A percentile compares a stretch with the other conserved stretches of the same genome.
Conservation (phyloP, 352 stramenopile genomes). For the Globisporangium middletonii region DNA sequence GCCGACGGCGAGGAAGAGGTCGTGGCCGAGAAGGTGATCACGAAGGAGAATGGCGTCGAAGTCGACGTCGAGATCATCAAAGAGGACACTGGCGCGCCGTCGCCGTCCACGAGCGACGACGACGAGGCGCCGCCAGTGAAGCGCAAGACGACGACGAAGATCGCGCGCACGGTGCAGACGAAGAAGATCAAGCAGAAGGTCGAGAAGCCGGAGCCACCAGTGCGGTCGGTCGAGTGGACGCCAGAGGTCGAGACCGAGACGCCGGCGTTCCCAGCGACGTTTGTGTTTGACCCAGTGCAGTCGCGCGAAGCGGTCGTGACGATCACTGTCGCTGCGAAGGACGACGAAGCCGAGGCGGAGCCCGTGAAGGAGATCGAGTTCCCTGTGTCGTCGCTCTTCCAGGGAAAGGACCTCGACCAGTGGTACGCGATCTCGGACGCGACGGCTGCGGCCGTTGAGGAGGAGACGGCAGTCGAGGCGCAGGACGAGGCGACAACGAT, state of each 20-base stretch:
- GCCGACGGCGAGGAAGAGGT: slow-evolving; percentile 18
- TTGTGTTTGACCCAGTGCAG: slow-evolving; percentile 81
- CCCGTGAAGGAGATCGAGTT: slow-evolving; percentile 78
- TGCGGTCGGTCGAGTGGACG: slow-evolving; percentile 29
- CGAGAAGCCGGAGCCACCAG: slow-evolving; percentile 29
- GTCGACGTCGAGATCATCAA: slow-evolving; percentile 25
- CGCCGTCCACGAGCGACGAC: slow-evolving; percentile 1
- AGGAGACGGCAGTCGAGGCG: slow-evolving; percentile 5
- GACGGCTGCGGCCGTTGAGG: slow-evolving; percentile 11
- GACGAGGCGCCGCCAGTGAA: slow-evolving; percentile 15
- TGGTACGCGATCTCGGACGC: slow-evolving; percentile 67
- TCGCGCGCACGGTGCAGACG: slow-evolving; percentile 44
- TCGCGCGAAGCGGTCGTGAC: slow-evolving; percentile 75
- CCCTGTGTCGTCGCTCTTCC: slow-evolving; percentile 66
- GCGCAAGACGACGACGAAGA: slow-evolving; percentile 58
- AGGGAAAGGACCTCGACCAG: slow-evolving; percentile 49
- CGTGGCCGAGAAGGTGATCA: slow-evolving; percentile 17
- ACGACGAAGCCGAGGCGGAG: slow-evolving; percentile 46
- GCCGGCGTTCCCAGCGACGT: slow-evolving; percentile 46
- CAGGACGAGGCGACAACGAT: slow-evolving; percentile 14
- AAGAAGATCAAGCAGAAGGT: slow-evolving; percentile 57
- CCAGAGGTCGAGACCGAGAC: slow-evolving; percentile 10
- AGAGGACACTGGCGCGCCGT: slow-evolving; percentile 19
- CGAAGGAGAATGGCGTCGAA: slow-evolving; percentile 31
- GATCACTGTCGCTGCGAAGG: slow-evolving; percentile 39